Percentiles rank a stretch among this genome's conserved stretches.
These are phyloP conservation scores for Apostasia ramifera DNA, from an alignment of 106 monocot species.

Conservation along the genomic window DNA sequence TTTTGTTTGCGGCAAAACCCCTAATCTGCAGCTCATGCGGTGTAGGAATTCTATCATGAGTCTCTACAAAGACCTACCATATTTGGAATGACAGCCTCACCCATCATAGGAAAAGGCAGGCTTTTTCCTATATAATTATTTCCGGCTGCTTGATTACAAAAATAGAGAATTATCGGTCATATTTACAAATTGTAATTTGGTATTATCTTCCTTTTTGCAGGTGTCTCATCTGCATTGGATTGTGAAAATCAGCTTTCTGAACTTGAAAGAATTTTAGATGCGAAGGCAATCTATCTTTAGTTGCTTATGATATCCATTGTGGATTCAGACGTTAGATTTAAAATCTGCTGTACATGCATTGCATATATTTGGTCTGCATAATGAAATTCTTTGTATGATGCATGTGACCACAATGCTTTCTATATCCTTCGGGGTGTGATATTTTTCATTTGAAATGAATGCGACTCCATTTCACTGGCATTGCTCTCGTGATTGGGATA, in stretches of 20 bases:
- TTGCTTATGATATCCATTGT: neutral
- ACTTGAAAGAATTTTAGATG: constrained; percentile 71
- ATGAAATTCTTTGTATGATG: neutral
- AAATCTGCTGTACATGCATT: too few relatives aligned
- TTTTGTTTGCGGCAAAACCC: too few relatives aligned
- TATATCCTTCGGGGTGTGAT: too few relatives aligned
- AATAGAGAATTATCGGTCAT: too few relatives aligned
- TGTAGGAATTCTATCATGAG: constrained; percentile 81
- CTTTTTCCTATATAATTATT: too few relatives aligned
- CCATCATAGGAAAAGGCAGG: constrained; percentile 76
- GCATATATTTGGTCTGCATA: too few relatives aligned
- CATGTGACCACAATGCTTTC: neutral
- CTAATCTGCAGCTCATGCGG: constrained; percentile 3
- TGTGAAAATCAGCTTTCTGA: constrained; percentile 69
- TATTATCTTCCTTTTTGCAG: constrained; percentile 23
- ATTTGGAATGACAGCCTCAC: constrained; percentile 93
- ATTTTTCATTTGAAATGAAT: too few relatives aligned
- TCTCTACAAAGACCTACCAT: constrained; percentile 44
- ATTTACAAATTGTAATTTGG: neutral
- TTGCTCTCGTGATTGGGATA: too few relatives aligned
- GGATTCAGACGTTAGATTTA: too few relatives aligned
- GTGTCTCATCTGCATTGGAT: constrained; percentile 53
- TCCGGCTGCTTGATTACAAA: too few relatives aligned
- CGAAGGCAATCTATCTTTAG: constrained; percentile 42
- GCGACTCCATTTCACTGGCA: too few relatives aligned